Evolutionary conservation across 495 filamentous ascomycete genomes (phyloP).

Genomic region (Podospora didyma): DNA sequence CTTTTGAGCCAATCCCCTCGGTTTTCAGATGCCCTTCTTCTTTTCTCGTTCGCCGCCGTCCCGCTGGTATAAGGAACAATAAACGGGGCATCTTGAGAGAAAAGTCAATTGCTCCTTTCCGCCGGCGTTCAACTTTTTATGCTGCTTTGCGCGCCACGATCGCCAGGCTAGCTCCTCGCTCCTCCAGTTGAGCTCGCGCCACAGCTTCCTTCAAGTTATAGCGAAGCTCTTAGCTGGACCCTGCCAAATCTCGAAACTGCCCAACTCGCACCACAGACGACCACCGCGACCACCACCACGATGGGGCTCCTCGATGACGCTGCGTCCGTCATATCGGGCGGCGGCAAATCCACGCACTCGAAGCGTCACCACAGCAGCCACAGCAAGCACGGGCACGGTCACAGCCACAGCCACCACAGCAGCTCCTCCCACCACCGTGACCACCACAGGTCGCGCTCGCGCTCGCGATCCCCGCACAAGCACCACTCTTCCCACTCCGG

Average conservation of each 20-base stretch:
- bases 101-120: not conserved
- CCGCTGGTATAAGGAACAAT: no score
- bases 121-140: not conserved
- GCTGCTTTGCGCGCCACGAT: no score
- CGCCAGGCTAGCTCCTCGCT: no score
- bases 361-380: conserved; percentile 15
- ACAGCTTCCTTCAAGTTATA: no score
- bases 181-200: no score
- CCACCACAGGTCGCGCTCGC: conserved; percentile 28
- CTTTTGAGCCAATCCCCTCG: conserved; percentile 7
- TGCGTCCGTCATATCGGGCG: conserved; percentile 35
- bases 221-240: no score
- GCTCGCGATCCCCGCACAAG: conserved; percentile 18
- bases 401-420: conserved; percentile 11
- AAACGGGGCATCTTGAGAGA: not conserved
- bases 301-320: conserved; percentile 45
- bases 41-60: not conserved
- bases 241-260: not conserved
- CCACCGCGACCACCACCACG: not conserved
- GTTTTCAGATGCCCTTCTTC: not conserved
- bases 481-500: no score
- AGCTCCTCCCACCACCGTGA: conserved; percentile 18
- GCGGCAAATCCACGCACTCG: conserved; percentile 26
- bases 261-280: not conserved
- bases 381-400: no score